phyloP scores from a whole-genome alignment of 371 early-diverging fungal species.

The Mucor racemosus region DNA sequence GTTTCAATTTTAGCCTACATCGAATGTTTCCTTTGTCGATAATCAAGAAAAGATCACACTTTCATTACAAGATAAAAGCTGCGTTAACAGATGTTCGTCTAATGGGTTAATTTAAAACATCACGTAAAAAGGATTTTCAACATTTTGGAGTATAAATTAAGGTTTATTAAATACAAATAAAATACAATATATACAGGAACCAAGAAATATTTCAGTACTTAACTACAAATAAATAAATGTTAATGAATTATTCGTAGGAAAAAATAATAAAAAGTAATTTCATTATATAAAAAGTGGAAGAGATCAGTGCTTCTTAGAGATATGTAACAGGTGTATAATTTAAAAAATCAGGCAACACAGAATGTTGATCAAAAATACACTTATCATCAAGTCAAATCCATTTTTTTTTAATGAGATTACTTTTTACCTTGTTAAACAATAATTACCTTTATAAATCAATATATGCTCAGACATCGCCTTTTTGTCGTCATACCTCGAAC shows the following conservation, averaged over 20 bases:
- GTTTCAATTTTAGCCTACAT: too few relatives aligned
- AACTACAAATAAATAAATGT: background rate
- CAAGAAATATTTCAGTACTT: background rate
- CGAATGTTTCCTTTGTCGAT: too few relatives aligned
- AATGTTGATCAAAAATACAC: constrained; percentile 26
- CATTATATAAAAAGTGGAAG: background rate
- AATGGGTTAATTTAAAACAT: too few relatives aligned
- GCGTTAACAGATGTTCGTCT: too few relatives aligned
- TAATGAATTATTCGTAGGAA: background rate
- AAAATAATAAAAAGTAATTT: background rate
- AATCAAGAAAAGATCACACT: too few relatives aligned
- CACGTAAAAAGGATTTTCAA: too few relatives aligned
- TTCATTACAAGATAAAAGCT: too few relatives aligned
- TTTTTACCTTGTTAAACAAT: constrained; percentile 7
- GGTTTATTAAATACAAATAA: background rate
- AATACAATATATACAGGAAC: background rate
- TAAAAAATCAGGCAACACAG: constrained; percentile 26
- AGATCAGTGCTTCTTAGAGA: constrained; percentile 33
- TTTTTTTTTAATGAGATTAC: background rate
- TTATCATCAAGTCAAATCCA: constrained; percentile 23
- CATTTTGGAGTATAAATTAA: background rate
- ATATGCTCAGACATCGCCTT: constrained; percentile 32
- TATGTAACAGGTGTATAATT: constrained; percentile 27
- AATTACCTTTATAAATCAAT: background rate
- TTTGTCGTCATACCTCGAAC: constrained; percentile 30